Evolutionary conservation across 2,329 filamentous ascomycete species (phyloP).

Genomic region (Talaromyces sp.): DNA sequence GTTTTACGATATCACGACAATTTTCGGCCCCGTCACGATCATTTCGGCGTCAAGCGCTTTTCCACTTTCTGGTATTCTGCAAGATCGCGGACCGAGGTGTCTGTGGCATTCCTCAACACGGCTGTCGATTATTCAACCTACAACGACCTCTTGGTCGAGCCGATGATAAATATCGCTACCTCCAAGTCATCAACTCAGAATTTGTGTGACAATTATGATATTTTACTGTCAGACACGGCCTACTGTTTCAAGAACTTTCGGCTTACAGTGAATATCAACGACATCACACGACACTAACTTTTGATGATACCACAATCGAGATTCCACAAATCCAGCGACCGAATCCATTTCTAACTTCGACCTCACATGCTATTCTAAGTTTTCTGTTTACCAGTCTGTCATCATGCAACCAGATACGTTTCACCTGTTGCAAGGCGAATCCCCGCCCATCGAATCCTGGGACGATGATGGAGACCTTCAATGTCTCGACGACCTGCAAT

Average conservation of each 20-base stretch:
- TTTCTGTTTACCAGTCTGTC: not conserved
- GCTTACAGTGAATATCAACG: conserved; percentile 3
- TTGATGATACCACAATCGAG: not conserved
- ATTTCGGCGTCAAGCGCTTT: not conserved
- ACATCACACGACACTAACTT: conserved; percentile 10
- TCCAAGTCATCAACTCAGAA: not conserved
- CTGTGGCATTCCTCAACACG: conserved; percentile 16
- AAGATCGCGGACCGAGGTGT: conserved; percentile 1
- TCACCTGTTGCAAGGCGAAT: conserved; percentile 35
- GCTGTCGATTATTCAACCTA: not conserved
- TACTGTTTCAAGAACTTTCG: not conserved
- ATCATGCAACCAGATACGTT: conserved; percentile 42
- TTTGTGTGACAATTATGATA: not conserved
- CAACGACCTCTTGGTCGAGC: not conserved
- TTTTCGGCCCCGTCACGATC: not conserved
- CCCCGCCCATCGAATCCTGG: conserved; percentile 48
- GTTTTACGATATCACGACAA: not conserved
- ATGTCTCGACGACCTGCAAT: conserved; percentile 47
- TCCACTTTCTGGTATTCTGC: conserved; percentile 8
- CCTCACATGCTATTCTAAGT: conserved; percentile 2
- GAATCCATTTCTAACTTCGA: not conserved
- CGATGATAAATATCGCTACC: conserved; percentile 8
- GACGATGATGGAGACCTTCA: conserved; percentile 51
- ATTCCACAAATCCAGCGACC: not conserved
- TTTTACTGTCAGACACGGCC: conserved; percentile 4